phyloP scores from a whole-genome alignment of 495 filamentous ascomycete genomes.

The Penicillium angulare region DNA sequence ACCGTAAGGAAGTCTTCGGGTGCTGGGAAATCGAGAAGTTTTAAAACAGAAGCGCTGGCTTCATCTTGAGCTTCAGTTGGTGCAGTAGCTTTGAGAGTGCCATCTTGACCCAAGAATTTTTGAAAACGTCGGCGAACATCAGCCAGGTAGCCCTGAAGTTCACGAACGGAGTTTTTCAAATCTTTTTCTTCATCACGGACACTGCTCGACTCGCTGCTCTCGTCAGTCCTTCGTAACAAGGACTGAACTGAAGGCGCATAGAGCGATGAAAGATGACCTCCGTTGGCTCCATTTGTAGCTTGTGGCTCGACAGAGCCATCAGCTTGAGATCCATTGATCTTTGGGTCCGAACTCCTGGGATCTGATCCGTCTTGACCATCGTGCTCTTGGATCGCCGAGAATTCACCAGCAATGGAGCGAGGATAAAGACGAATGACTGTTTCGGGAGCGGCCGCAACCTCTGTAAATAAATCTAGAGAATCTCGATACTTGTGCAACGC shows the following conservation, averaged over 20 bases:
- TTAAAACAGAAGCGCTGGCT: conserved; percentile 44
- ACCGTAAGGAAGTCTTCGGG: conserved; percentile 63
- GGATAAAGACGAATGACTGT: conserved; percentile 86
- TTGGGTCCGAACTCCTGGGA: conserved; percentile 40
- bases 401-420: conserved; percentile 74
- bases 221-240: conserved; percentile 40
- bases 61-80: conserved; percentile 52
- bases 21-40: conserved; percentile 44
- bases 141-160: conserved; percentile 80
- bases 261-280: conserved; percentile 9
- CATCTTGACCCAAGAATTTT: conserved; percentile 72
- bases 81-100: conserved; percentile 62
- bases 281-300: conserved; percentile 2
- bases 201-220: conserved; percentile 46
- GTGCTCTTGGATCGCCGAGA: conserved; percentile 57
- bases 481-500: conserved; percentile 77
- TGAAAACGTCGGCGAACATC: conserved; percentile 80
- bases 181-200: conserved; percentile 46
- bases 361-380: conserved; percentile 45
- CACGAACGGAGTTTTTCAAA: conserved; percentile 72
- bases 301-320: conserved; percentile 29
- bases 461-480: conserved; percentile 87
- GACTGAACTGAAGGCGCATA: conserved; percentile 62
- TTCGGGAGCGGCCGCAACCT: conserved; percentile 85
- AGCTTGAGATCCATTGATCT: conserved; percentile 24